Conservation (phyloP, 2,329 filamentous ascomycete species). For the Cryoendolithus antarcticus region DNA sequence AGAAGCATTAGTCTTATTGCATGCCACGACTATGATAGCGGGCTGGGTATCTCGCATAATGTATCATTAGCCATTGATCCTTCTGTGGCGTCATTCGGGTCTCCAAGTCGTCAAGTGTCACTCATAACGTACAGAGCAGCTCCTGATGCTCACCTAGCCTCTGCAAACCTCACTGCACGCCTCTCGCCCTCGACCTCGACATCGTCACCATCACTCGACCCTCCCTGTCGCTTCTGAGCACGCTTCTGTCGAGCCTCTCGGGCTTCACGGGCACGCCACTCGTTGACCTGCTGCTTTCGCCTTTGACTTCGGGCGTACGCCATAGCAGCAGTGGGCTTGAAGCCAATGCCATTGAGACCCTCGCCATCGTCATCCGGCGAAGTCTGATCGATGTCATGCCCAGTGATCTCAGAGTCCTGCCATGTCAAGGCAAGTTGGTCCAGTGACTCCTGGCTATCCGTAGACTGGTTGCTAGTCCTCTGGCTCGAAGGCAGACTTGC, state of each 20-base stretch:
- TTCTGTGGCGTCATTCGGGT: no score
- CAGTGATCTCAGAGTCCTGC: constrained; percentile 51
- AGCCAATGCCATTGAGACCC: constrained; percentile 52
- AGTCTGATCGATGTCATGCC: constrained; percentile 38
- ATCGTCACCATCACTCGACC: background rate
- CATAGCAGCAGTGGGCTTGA: constrained; percentile 47
- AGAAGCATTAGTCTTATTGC: no score
- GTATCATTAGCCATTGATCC: no score
- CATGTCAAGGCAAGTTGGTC: constrained; percentile 32
- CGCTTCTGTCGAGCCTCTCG: constrained; percentile 46
- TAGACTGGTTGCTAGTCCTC: constrained; percentile 4
- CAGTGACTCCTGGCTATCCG: background rate
- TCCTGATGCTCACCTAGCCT: constrained; percentile 1
- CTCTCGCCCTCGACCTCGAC: background rate
- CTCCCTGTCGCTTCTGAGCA: constrained; percentile 28
- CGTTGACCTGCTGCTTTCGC: constrained; percentile 45
- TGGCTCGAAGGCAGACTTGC: no score
- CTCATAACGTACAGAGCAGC: no score
- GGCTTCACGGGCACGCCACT: constrained; percentile 48
- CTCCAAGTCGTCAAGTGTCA: no score
- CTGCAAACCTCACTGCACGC: constrained; percentile 5
- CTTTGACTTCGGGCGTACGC: constrained; percentile 44
- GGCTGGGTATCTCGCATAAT: no score
- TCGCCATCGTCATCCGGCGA: constrained; percentile 50
- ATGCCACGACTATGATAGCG: no score